phyloP scores from a whole-genome alignment of 2,329 filamentous ascomycete genomes.

The Phialemonium atrogriseum region DNA sequence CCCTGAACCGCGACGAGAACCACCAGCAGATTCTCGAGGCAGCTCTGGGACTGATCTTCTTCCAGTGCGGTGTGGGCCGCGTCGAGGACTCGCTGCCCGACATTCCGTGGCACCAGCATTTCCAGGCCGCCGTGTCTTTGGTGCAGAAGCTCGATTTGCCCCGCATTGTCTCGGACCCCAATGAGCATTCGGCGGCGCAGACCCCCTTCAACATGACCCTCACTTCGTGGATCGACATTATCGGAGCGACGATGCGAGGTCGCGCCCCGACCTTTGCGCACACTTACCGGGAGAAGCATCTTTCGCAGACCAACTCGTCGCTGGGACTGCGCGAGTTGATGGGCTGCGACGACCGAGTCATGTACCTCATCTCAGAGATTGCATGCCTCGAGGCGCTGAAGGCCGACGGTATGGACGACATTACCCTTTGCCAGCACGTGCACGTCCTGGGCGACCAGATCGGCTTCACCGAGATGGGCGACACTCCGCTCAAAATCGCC shows the following conservation, averaged over 20 bases:
- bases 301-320: conserved; percentile 53
- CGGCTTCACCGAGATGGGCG: conserved; percentile 64
- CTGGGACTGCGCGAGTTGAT: conserved; percentile 83
- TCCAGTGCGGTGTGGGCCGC: conserved; percentile 85
- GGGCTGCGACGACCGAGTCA: conserved; percentile 94
- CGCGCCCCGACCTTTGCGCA: conserved; percentile 82
- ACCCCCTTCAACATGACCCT: conserved; percentile 93
- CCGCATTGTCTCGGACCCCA: conserved; percentile 52
- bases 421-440: conserved; percentile 82
- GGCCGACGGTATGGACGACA: conserved; percentile 72
- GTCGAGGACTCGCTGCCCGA: conserved; percentile 79
- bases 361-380: conserved; percentile 97
- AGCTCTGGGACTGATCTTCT: conserved; percentile 90
- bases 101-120: conserved; percentile 96
- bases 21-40: conserved; percentile 87
- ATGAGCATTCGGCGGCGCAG: conserved; percentile 50
- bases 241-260: conserved; percentile 87
- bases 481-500: conserved; percentile 48
- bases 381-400: conserved; percentile 90
- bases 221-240: conserved; percentile 92
- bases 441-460: conserved; percentile 82
- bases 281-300: conserved; percentile 91
- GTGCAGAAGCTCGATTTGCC: conserved; percentile 80
- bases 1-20: conserved; percentile 70
- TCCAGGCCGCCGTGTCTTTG: conserved; percentile 79